These are phyloP conservation scores for Fusarium proliferatum DNA, from an alignment of 2,329 filamentous ascomycete genomes.

Conservation along the genomic window DNA sequence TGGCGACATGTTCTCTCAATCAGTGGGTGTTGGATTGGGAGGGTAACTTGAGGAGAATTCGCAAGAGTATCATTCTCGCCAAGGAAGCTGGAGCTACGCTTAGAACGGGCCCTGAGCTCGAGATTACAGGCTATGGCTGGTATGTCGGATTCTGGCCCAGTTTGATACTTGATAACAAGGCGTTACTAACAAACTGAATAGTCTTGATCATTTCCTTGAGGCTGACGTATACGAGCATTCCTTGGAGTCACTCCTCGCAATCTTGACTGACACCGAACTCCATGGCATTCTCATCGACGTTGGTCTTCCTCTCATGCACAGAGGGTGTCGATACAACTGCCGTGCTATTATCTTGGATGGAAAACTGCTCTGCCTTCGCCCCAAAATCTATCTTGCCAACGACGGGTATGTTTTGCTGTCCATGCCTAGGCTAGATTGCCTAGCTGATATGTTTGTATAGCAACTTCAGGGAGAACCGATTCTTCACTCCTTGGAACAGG, in stretches of 20 bases:
- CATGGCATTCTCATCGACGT: slow-evolving; percentile 54
- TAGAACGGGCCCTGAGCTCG: slow-evolving; percentile 68
- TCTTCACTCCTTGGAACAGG: slow-evolving; percentile 56
- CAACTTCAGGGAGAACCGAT: slow-evolving; percentile 53
- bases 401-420: slow-evolving; percentile 59
- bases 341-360: slow-evolving; percentile 61
- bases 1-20: slow-evolving; percentile 53
- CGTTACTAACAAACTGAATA: not conserved
- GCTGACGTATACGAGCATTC: slow-evolving; percentile 49
- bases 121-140: slow-evolving; percentile 52
- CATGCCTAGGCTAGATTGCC: not conserved
- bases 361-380: slow-evolving; percentile 76
- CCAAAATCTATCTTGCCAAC: slow-evolving; percentile 77
- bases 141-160: not conserved
- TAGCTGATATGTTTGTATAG: not conserved
- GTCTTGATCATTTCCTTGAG: slow-evolving; percentile 75
- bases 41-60: slow-evolving; percentile 72
- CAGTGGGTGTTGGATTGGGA: slow-evolving; percentile 52
- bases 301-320: slow-evolving; percentile 56
- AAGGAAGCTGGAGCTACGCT: slow-evolving; percentile 71
- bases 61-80: slow-evolving; percentile 69
- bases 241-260: slow-evolving; percentile 48
- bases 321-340: slow-evolving; percentile 51
- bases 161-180: not conserved
- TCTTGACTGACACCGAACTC: slow-evolving; percentile 48